Evolutionary conservation across 768 basidiomycete species (phyloP).

Genomic region (Hericium alpestre): DNA sequence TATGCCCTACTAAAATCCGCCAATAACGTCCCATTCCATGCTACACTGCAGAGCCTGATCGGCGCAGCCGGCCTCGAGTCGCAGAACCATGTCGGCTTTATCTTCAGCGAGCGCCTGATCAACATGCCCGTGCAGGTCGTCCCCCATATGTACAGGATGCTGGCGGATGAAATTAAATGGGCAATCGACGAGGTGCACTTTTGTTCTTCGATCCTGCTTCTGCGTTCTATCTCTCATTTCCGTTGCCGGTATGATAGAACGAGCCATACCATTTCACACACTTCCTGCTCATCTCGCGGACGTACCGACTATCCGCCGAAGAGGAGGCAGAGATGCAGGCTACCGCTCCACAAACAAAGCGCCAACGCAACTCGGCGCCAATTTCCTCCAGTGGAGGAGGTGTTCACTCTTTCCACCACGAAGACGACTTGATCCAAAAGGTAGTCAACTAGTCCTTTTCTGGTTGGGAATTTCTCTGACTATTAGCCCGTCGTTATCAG

Average conservation of each 20-base stretch:
- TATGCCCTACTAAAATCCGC: conserved; percentile 61
- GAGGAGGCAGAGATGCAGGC: conserved; percentile 51
- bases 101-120: conserved; percentile 80
- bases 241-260: conserved; percentile 22
- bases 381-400: conserved; percentile 37
- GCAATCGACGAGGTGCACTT: conserved; percentile 53
- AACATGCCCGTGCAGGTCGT: conserved; percentile 95
- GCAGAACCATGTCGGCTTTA: conserved; percentile 60
- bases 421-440: conserved; percentile 66
- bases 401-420: conserved; percentile 72
- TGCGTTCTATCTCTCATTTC: neutral
- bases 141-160: conserved; percentile 87
- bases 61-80: conserved; percentile 20
- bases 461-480: too few species aligned
- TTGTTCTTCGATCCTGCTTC: neutral
- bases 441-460: conserved; percentile 27
- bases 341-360: conserved; percentile 26
- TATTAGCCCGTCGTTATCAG: conserved; percentile 21
- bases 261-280: conserved; percentile 66
- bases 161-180: conserved; percentile 70
- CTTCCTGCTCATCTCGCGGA: conserved; percentile 66
- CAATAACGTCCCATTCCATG: conserved; percentile 37
- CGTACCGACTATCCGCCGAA: conserved; percentile 60
- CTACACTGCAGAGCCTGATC: conserved; percentile 44
- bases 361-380: conserved; percentile 26